These are phyloP conservation scores for Podospora pseudoanserina DNA, from an alignment of 495 filamentous ascomycete genomes.

Conservation along the genomic window DNA sequence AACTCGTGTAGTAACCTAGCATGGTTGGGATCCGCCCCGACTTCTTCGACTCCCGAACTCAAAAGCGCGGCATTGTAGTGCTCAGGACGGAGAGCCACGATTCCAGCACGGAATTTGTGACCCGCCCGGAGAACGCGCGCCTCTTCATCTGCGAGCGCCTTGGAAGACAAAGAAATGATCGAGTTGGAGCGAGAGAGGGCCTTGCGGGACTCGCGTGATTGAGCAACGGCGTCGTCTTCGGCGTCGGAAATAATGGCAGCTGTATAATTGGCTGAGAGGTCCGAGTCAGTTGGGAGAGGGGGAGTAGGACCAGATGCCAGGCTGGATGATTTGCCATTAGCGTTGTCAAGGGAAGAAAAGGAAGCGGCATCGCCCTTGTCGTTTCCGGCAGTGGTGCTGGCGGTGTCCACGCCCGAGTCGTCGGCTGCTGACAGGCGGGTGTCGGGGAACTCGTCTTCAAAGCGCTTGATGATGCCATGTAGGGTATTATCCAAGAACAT, in stretches of 20 bases:
- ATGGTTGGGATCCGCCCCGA: conserved; percentile 54
- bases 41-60: conserved; percentile 39
- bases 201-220: conserved; percentile 37
- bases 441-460: conserved; percentile 94
- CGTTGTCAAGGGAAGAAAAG: conserved; percentile 26
- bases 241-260: conserved; percentile 27
- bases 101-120: conserved; percentile 68
- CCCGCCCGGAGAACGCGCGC: conserved; percentile 81
- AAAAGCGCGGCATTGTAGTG: conserved; percentile 38
- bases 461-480: conserved; percentile 84
- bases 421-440: conserved; percentile 52
- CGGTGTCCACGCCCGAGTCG: conserved; percentile 22
- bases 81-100: conserved; percentile 39
- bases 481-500: conserved; percentile 88
- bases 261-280: not conserved
- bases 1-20: conserved; percentile 54
- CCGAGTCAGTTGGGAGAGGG: conserved; percentile 6
- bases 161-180: conserved; percentile 74
- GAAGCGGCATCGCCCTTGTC: not conserved
- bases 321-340: conserved; percentile 20
- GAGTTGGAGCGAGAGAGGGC: conserved; percentile 66
- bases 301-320: not conserved
- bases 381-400: not conserved
- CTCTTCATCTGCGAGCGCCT: conserved; percentile 81
- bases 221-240: conserved; percentile 41